Evolutionary conservation across 2,329 filamentous ascomycete species (phyloP).

Genomic region (Calonectria pauciramosa): DNA sequence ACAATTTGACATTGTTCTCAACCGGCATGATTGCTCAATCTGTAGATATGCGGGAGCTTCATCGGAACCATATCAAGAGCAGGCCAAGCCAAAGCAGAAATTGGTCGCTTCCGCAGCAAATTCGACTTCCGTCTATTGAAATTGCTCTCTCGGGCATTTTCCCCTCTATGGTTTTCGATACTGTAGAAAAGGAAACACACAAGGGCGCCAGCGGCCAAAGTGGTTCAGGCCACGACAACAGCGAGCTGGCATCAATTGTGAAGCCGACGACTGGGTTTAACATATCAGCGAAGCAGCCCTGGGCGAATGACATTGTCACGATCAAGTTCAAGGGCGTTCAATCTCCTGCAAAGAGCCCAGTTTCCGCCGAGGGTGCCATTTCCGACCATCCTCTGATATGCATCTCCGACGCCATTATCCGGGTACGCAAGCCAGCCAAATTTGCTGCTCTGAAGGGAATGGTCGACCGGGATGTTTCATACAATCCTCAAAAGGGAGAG

Average conservation of each 20-base stretch:
- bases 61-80: conserved; percentile 59
- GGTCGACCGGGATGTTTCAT: conserved; percentile 73
- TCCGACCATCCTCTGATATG: conserved; percentile 49
- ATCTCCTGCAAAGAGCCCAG: conserved; percentile 33
- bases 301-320: conserved; percentile 72
- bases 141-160: conserved; percentile 64
- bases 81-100: conserved; percentile 51
- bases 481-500: conserved; percentile 70
- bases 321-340: conserved; percentile 68
- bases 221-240: conserved; percentile 24
- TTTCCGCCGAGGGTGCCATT: conserved; percentile 20
- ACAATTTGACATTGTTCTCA: conserved; percentile 63
- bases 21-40: conserved; percentile 66
- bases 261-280: conserved; percentile 33
- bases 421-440: conserved; percentile 65
- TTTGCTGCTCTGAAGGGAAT: conserved; percentile 68
- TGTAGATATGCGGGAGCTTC: conserved; percentile 63
- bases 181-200: conserved; percentile 32
- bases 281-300: conserved; percentile 54
- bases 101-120: conserved; percentile 56
- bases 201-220: conserved; percentile 19
- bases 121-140: conserved; percentile 63
- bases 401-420: conserved; percentile 67
- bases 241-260: conserved; percentile 42
- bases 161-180: conserved; percentile 51